Percentiles rank a stretch among this genome's conserved stretches.
These are phyloP conservation scores for Ophiostoma perfectum DNA, from an alignment of 2,329 filamentous ascomycete species.

Conservation along the genomic window DNA sequence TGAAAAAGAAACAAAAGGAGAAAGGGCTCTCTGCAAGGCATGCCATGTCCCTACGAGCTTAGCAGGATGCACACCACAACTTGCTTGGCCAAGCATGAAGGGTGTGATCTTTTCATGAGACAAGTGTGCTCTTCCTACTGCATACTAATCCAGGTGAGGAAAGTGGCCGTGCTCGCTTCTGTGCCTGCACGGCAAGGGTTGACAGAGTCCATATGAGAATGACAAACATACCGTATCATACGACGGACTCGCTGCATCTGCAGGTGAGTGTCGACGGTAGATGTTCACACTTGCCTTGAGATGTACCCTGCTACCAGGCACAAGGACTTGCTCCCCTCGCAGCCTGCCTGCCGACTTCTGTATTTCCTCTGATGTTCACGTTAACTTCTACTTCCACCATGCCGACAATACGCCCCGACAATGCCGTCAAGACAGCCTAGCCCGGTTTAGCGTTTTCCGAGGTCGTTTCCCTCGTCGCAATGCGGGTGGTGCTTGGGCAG, in stretches of 20 bases:
- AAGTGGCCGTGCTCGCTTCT: conserved; percentile 8
- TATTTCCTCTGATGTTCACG: not conserved
- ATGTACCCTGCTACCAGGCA: too few relatives aligned
- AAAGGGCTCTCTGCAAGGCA: not conserved
- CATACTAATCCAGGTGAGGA: not conserved
- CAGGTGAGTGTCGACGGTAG: not conserved
- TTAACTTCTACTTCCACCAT: not conserved
- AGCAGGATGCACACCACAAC: too few relatives aligned
- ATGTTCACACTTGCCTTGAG: too few relatives aligned
- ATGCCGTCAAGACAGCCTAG: not conserved
- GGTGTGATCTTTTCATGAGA: not conserved
- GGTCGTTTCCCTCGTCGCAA: not conserved
- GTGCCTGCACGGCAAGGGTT: not conserved
- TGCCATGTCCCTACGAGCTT: too few relatives aligned
- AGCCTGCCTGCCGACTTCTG: not conserved
- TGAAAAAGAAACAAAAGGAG: not conserved
- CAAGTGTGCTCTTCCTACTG: not conserved
- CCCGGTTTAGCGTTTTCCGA: conserved; percentile 6
- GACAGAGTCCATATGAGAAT: not conserved
- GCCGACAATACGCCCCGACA: not conserved
- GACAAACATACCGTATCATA: not conserved
- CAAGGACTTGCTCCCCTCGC: too few relatives aligned
- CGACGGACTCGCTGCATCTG: not conserved
- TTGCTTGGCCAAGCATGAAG: too few relatives aligned
- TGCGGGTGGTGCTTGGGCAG: conserved; percentile 9